Percentiles rank a stretch among this genome's conserved stretches.
Conservation (phyloP, 148 eudicot species). For the Heliosperma pusillum region DNA sequence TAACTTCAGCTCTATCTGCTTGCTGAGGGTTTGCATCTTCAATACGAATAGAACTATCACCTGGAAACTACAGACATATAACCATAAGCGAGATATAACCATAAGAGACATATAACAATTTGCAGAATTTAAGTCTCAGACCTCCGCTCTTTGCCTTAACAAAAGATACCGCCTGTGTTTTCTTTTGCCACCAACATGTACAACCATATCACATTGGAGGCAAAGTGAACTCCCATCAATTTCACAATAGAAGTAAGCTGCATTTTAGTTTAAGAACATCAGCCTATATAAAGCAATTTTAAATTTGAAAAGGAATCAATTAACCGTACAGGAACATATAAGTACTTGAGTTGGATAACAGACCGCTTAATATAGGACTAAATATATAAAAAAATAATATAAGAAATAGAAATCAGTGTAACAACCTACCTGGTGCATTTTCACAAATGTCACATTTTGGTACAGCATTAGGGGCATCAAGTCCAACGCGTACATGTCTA, state of each 20-base stretch:
- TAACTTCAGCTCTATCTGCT: slow-evolving; percentile 38
- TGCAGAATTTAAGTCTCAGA: slow-evolving; percentile 35
- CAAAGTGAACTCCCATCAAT: slow-evolving; percentile 97
- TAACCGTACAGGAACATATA: background rate
- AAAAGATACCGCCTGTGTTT: slow-evolving; percentile 81
- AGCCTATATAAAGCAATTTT: background rate
- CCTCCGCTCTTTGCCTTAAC: slow-evolving; percentile 87
- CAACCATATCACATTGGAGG: slow-evolving; percentile 93
- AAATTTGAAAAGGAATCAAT: background rate
- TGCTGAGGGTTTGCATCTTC: slow-evolving; percentile 47
- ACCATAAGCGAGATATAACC: slow-evolving; percentile 2
- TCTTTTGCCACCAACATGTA: slow-evolving; percentile 92
- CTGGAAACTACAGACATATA: slow-evolving; percentile 64
- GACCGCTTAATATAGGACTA: background rate
- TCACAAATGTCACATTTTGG: slow-evolving; percentile 91
- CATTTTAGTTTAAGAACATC: slow-evolving; percentile 27
- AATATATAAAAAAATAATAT: too few species aligned
- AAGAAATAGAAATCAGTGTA: background rate
- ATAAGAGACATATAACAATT: slow-evolving; percentile 5
- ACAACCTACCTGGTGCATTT: slow-evolving; percentile 76
- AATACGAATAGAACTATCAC: slow-evolving; percentile 44
- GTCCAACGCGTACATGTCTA: slow-evolving; percentile 86
- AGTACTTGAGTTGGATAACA: background rate
- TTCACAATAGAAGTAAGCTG: slow-evolving; percentile 94
- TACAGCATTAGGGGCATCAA: slow-evolving; percentile 80